Evolutionary conservation across 1,139 yeast genomes (phyloP), one percentile per base, ranked within the genome.

Genomic region (Geotrichum reessii): DNA sequence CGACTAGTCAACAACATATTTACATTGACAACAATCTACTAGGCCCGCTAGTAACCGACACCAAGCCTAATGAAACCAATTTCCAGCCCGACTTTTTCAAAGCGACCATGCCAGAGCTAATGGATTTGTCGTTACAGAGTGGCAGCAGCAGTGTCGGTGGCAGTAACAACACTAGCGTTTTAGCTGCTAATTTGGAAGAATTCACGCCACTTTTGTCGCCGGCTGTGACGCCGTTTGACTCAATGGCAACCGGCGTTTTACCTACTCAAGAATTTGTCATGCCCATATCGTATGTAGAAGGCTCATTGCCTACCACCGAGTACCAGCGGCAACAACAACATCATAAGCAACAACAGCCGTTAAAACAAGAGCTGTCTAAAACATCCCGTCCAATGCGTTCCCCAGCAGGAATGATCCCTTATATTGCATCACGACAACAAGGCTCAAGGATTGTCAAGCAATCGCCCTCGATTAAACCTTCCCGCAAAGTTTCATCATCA

Each of bases 141-240:
- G 51, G 51, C 27, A 42, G 37, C 17, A 40, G 53, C 37, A 28
- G 19, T 27, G 37, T 17, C 11, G 47, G 50, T 25, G 24, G 14
- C 8, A 28, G 24, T 12, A 52, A 24, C 21, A 37, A 11, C 40
- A 47, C 53, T 6, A n/a, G 49, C 0, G 53, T 42, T 44, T 31
- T 50, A 12, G 6, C 42, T 3, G 14, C 42, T 7, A 27, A 55
- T 25, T 65, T 68, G 49, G 66, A 64, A 42, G 63, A 68, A 47
- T 86, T 83, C 70, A 87, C 95, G 0, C 95, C 95, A 0, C 75
- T 87, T 56, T 81, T 86, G 12, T 85, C 91, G 1, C 95, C 95
- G 0, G 86, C 87, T 2, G 84, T 81, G 25, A 83, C 88, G 1
- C 91, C 92, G 0, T 67, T 81, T 64, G 90, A 84, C 19, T 58